Conservation (phyloP, 441 rosid genomes). For the Erodium moschatum region DNA sequence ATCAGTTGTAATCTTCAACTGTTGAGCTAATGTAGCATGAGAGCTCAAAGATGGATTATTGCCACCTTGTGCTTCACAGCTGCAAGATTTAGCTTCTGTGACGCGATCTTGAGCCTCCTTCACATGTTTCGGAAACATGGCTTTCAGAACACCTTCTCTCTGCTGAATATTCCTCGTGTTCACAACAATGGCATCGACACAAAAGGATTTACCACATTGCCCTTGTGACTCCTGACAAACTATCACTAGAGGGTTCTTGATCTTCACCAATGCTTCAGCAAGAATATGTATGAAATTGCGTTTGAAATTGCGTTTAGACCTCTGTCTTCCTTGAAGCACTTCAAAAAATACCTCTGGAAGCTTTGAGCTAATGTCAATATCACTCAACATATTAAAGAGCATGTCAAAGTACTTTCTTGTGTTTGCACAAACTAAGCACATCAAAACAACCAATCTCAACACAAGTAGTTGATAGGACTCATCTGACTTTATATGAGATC, state of each 20-base stretch:
- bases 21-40: background rate
- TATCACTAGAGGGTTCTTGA: slow-evolving; percentile 24
- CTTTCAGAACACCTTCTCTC: slow-evolving; percentile 1
- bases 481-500: slow-evolving; percentile 11
- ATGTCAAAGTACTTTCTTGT: slow-evolving; percentile 14
- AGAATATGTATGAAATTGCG: slow-evolving; percentile 2
- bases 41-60: slow-evolving; percentile 5
- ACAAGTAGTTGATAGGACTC: slow-evolving; percentile 22
- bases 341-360: slow-evolving; percentile 28
- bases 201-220: slow-evolving; percentile 3
- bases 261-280: slow-evolving; percentile 28
- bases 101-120: background rate
- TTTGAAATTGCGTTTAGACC: background rate
- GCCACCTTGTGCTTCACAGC: background rate
- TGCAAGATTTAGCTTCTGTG: background rate
- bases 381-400: slow-evolving; percentile 21
- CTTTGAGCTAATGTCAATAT: slow-evolving; percentile 10
- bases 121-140: background rate
- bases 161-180: background rate
- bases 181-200: background rate
- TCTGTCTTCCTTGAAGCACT: slow-evolving; percentile 17
- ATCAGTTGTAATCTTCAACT: background rate
- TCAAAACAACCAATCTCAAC: slow-evolving; percentile 31
- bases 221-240: background rate
- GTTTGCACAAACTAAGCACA: slow-evolving; percentile 32